Percentiles rank a stretch among this genome's conserved stretches.
These are phyloP conservation scores for Plasmodium billcollinsi DNA, from an alignment of 169 alveolate species.

Conservation along the genomic window DNA sequence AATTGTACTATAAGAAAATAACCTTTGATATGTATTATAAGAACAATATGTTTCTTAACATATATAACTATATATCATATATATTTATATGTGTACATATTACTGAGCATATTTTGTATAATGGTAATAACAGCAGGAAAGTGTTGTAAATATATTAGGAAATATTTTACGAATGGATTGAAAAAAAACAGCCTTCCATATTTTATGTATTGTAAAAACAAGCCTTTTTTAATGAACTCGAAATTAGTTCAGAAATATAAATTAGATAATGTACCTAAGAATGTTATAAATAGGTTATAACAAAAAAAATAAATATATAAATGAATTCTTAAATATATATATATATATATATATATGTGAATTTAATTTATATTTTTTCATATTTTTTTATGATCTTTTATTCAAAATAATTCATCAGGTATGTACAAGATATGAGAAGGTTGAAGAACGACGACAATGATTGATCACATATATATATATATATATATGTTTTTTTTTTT, in stretches of 20 bases:
- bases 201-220: slow-evolving; percentile 53
- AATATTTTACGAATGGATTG: slow-evolving; percentile 43
- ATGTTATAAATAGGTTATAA: slow-evolving; percentile 44
- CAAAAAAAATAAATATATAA: not conserved
- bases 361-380: no score
- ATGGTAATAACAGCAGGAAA: slow-evolving; percentile 65
- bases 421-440: slow-evolving; percentile 69
- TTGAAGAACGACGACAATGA: slow-evolving; percentile 19
- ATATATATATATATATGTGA: not conserved
- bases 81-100: not conserved
- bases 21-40: no score
- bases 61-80: not conserved
- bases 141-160: slow-evolving; percentile 49
- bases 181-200: slow-evolving; percentile 40
- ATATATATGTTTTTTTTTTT: no score
- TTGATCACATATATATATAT: not conserved
- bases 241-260: slow-evolving; percentile 47
- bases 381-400: not conserved
- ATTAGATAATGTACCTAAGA: slow-evolving; percentile 30
- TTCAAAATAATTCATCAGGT: slow-evolving; percentile 13
- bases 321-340: not conserved
- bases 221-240: slow-evolving; percentile 58
- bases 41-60: not conserved
- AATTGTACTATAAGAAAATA: no score
- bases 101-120: not conserved